Evolutionary conservation across 768 basidiomycete genomes (phyloP).

Genomic region (Roridomyces roridus): DNA sequence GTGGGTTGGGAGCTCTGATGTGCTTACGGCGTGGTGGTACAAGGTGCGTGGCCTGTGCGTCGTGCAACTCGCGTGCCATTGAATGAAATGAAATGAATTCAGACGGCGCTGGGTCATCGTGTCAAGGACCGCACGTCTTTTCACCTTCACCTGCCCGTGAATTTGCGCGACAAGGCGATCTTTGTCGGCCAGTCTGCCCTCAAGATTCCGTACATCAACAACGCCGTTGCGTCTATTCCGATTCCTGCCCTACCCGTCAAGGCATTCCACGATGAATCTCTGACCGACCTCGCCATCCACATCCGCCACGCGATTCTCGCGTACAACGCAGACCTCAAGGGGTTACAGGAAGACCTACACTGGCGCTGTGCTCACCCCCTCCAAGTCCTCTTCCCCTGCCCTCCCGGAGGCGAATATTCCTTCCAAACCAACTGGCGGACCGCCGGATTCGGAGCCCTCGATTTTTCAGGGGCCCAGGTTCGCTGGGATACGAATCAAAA

Average conservation of each 20-base stretch:
- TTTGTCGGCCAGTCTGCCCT: constrained; percentile 9
- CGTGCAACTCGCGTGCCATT: too few relatives aligned
- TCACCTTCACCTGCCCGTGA: constrained; percentile 9
- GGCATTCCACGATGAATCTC: not conserved
- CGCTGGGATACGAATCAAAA: too few relatives aligned
- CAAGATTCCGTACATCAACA: constrained; percentile 17
- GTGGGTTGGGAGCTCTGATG: constrained; percentile 21
- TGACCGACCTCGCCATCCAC: too few relatives aligned
- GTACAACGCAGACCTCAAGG: not conserved
- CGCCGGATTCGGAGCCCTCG: not conserved
- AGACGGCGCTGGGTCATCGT: constrained; percentile 2
- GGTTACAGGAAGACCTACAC: not conserved
- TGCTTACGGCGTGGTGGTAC: constrained; percentile 19
- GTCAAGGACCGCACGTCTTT: constrained; percentile 5
- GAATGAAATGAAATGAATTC: too few relatives aligned
- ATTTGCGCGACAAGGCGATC: constrained; percentile 14
- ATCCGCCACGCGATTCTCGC: constrained; percentile 7
- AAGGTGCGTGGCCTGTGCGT: too few relatives aligned
- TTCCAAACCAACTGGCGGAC: constrained; percentile 6
- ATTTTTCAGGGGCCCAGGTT: constrained; percentile 1
- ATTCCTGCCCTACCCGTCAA: constrained; percentile 2
- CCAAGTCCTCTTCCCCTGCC: not conserved
- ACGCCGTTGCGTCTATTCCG: not conserved
- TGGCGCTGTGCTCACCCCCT: constrained; percentile 1
- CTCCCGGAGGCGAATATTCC: not conserved